phyloP scores from a whole-genome alignment of 139 green algal species.

The Chlamydomonas sp. region DNA sequence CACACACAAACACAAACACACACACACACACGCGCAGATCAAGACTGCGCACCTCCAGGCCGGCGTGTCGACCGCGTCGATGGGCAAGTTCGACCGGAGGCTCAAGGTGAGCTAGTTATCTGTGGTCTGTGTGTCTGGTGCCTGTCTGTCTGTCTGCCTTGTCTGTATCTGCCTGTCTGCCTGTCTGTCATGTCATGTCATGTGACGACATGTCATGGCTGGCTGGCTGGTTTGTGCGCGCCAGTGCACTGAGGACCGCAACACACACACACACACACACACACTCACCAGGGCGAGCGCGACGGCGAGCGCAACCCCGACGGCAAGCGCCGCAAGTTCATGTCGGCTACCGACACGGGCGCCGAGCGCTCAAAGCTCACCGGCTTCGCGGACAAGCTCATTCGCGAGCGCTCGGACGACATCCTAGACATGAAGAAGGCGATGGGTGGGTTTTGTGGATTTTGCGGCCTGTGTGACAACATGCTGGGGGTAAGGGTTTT shows the following conservation, averaged over 20 bases:
- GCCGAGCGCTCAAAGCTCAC: conserved; percentile 34
- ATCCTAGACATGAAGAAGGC: conserved; percentile 11
- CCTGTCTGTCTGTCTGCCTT: neutral
- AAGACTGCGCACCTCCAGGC: conserved; percentile 54
- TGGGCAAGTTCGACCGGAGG: conserved; percentile 89
- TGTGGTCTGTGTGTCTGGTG: neutral
- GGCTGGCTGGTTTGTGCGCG: neutral
- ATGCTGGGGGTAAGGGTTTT: neutral
- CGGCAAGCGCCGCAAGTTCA: conserved; percentile 54
- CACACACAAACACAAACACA: too few species aligned
- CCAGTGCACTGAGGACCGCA: too few species aligned
- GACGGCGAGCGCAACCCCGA: conserved; percentile 25
- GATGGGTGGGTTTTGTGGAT: neutral
- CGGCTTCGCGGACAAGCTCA: conserved; percentile 17
- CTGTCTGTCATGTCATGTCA: neutral
- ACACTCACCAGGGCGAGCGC: conserved; percentile 39
- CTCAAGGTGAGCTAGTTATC: conserved; percentile 50
- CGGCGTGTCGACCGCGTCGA: conserved; percentile 81
- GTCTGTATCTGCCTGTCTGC: neutral
- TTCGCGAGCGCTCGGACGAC: conserved; percentile 12
- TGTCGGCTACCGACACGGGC: conserved; percentile 38
- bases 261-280: too few species aligned
- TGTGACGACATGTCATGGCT: neutral
- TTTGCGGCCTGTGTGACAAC: neutral
- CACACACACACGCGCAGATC: conserved; percentile 54